phyloP scores from a whole-genome alignment of 2,329 filamentous ascomycete genomes.

The Fusarium continuum region DNA sequence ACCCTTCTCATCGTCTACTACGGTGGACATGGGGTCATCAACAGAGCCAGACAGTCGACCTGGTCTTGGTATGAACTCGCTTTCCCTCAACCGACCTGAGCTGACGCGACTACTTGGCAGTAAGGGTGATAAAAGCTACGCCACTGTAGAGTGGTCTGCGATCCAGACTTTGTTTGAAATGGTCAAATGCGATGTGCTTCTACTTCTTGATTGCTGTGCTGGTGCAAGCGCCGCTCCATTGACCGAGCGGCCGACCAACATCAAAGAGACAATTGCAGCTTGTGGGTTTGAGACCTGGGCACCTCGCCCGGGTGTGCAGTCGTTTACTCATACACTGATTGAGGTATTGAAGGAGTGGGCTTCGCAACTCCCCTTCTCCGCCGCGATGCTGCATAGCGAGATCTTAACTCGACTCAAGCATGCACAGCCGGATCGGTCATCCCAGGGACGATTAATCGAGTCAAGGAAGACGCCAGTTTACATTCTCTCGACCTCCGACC shows the following conservation, averaged over 20 bases:
- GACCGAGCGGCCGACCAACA: constrained; percentile 40
- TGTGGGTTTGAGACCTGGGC: constrained; percentile 43
- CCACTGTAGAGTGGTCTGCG: constrained; percentile 43
- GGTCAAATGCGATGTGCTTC: constrained; percentile 40
- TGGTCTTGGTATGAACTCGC: constrained; percentile 38
- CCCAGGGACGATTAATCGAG: constrained; percentile 36
- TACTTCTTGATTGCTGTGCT: constrained; percentile 41
- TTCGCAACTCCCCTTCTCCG: constrained; percentile 40
- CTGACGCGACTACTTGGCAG: constrained; percentile 32
- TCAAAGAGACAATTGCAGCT: constrained; percentile 43
- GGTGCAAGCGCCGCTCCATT: constrained; percentile 41
- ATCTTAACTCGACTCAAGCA: constrained; percentile 41
- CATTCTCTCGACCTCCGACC: constrained; percentile 41
- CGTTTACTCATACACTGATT: constrained; percentile 41
- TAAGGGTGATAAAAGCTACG: constrained; percentile 37
- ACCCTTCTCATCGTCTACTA: constrained; percentile 43
- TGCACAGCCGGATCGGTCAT: constrained; percentile 37
- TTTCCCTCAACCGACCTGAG: background rate
- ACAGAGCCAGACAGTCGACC: constrained; percentile 41
- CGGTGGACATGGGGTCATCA: constrained; percentile 40
- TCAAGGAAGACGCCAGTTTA: constrained; percentile 42
- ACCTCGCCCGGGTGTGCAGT: constrained; percentile 38
- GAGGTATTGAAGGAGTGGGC: constrained; percentile 42
- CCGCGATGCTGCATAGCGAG: constrained; percentile 43
- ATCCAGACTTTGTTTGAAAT: constrained; percentile 44